Percentiles rank a stretch among this genome's conserved stretches.
Evolutionary conservation across 164 flowering plant species (phyloP).

Genomic region (Vitis labrusca): DNA sequence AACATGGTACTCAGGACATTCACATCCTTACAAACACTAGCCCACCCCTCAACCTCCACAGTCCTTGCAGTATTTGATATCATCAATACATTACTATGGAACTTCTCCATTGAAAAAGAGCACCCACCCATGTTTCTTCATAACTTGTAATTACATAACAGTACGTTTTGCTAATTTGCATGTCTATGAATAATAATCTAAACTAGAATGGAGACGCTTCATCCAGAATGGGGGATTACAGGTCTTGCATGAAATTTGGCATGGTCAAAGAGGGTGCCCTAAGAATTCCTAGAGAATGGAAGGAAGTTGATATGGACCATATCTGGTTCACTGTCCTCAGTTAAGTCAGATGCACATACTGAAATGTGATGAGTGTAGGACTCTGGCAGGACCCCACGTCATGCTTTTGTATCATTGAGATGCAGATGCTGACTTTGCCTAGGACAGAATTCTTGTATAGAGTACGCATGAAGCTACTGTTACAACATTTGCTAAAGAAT

Average conservation of each 20-base stretch:
- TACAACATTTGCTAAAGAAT: neutral
- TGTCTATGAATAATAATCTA: too few relatives aligned
- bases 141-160: too few relatives aligned
- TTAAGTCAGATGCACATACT: neutral
- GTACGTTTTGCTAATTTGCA: too few relatives aligned
- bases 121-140: neutral
- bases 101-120: neutral
- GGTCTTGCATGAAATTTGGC: too few relatives aligned
- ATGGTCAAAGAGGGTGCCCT: too few relatives aligned
- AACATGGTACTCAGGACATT: slow-evolving; percentile 4
- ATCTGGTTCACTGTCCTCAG: neutral
- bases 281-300: too few relatives aligned
- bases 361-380: neutral
- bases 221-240: too few relatives aligned
- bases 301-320: too few relatives aligned
- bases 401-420: neutral
- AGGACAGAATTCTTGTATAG: neutral
- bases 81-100: neutral
- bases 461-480: too few relatives aligned
- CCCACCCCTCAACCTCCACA: neutral
- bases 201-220: too few relatives aligned
- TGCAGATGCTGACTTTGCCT: neutral
- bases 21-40: neutral
- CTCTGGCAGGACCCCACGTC: neutral
- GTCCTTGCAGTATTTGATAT: neutral